phyloP scores from a whole-genome alignment of 2,329 filamentous ascomycete species.

The Neurospora sp. region DNA sequence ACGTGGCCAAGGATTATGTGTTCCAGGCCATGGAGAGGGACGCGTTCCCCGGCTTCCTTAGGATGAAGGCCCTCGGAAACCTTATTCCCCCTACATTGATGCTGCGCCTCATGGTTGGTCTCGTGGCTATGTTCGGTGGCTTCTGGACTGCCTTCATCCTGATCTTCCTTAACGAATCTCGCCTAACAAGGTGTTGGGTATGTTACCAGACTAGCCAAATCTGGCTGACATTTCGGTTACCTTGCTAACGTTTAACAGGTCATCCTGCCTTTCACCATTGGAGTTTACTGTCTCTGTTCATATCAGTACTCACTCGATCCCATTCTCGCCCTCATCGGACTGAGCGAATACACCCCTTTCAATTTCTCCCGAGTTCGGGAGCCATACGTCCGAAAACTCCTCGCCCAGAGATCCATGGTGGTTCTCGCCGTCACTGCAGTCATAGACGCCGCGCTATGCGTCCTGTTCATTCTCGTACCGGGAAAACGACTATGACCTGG shows the following conservation, averaged over 20 bases:
- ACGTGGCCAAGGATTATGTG: constrained; percentile 96
- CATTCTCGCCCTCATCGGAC: constrained; percentile 75
- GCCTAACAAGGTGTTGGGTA: constrained; percentile 76
- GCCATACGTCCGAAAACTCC: constrained; percentile 77
- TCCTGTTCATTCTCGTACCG: constrained; percentile 91
- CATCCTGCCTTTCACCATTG: constrained; percentile 85
- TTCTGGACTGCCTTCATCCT: constrained; percentile 93
- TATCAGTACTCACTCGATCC: constrained; percentile 97
- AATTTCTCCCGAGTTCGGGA: constrained; percentile 81
- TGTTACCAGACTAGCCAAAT: constrained; percentile 23
- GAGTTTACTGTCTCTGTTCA: constrained; percentile 77
- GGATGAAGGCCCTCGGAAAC: constrained; percentile 92
- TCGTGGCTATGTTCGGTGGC: constrained; percentile 78
- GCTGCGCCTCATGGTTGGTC: constrained; percentile 72
- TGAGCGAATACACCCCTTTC: constrained; percentile 95
- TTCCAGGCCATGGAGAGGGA: constrained; percentile 99
- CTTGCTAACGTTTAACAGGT: constrained; percentile 26
- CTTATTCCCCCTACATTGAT: constrained; percentile 86
- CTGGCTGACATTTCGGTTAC: neutral
- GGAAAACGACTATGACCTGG: constrained; percentile 60
- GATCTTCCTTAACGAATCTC: constrained; percentile 75
- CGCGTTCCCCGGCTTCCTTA: constrained; percentile 93
- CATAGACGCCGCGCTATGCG: constrained; percentile 70
- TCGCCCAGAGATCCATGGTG: constrained; percentile 74
- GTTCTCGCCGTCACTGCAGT: constrained; percentile 66